Percentiles rank a stretch among this genome's conserved stretches.
These are phyloP conservation scores for Osmozyma mogii DNA, from an alignment of 805 yeast species.

Conservation along the genomic window DNA sequence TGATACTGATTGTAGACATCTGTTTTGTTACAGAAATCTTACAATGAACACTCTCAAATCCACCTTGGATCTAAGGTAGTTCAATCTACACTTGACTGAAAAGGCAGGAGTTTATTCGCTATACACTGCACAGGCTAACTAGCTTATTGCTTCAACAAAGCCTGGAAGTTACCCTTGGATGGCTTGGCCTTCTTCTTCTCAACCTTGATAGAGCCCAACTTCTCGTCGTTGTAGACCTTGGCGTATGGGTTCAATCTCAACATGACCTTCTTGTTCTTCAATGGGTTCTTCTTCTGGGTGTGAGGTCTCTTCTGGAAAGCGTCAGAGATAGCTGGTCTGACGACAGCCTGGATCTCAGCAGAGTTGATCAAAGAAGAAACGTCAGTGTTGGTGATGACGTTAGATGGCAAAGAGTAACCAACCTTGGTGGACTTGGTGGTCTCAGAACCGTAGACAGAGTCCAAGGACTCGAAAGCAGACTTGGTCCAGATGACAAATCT, in stretches of 20 bases:
- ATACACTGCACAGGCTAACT: background rate
- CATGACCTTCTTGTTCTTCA: constrained; percentile 97
- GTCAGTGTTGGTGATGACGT: constrained; percentile 93
- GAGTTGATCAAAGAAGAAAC: constrained; percentile 97
- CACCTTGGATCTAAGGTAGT: too few species aligned
- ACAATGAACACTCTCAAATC: too few species aligned
- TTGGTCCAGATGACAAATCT: constrained; percentile 99
- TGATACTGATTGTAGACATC: too few species aligned
- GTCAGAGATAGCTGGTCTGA: constrained; percentile 87
- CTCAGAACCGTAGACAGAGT: constrained; percentile 95
- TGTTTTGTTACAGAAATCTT: too few species aligned
- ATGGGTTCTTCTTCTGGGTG: constrained; percentile 82
- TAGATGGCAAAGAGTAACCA: constrained; percentile 86
- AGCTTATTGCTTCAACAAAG: constrained; percentile 48
- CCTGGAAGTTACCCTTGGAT: constrained; percentile 64
- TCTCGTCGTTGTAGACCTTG: constrained; percentile 89
- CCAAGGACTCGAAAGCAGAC: constrained; percentile 94
- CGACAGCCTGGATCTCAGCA: constrained; percentile 96
- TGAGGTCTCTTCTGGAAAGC: constrained; percentile 95
- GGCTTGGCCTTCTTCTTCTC: constrained; percentile 54
- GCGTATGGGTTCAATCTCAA: constrained; percentile 99
- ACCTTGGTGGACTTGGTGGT: constrained; percentile 76
- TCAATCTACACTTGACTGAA: too few species aligned
- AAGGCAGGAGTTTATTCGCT: too few species aligned
- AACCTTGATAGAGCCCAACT: constrained; percentile 78